Base-by-base conservation (phyloP, 306 rosid species). In the Dryas alaskensis region DNA sequence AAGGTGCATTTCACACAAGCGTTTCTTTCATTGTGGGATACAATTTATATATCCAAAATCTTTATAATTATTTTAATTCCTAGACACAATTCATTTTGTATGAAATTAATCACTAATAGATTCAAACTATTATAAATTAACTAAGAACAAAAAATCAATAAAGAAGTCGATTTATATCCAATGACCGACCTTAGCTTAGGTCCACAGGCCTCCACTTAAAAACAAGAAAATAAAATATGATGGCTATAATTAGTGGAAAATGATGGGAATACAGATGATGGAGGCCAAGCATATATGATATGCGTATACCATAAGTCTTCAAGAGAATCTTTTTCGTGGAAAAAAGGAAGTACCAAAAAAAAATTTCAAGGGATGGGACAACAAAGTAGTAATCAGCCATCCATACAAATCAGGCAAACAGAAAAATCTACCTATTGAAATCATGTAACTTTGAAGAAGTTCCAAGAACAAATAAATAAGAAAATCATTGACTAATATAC, bases 181-280 rank as follows among this genome's bases (percentile, higher is more conserved):
- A 45, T 45, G 48, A 8, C 8, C 8, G 48, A 45, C 48, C 48
- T 45, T 4, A 45, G 48, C 1, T 45, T 45, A 45, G 48, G 48
- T 8, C 48, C 48, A 45, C 6, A 5, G 48, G 48, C 8, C 48
- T 45, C 48, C 48, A 45, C 8, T 4, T 4, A 44, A 44, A 44
- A 7, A 44, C 7, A 44, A 4, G 6, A 8, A 45, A 45, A 45
- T 5, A 45, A 45, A 45, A 45, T 13, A 22, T 4, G 4, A 27
- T 57, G 14, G 44, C 25, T 54, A 6, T 54, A 57, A 71, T 71
- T 25, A 12, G 66, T 57, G 75, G 66, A 25, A 57, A 55, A 55
- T 2, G 54, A 55, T 57, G 22, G 65, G 62, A 22, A 71, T 14
- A 57, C 11, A 17, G 45, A 57, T 70, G 13, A 40, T 54, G 10